Conservation (phyloP, 2,329 filamentous ascomycete genomes). For the Emmonsia crescens region DNA sequence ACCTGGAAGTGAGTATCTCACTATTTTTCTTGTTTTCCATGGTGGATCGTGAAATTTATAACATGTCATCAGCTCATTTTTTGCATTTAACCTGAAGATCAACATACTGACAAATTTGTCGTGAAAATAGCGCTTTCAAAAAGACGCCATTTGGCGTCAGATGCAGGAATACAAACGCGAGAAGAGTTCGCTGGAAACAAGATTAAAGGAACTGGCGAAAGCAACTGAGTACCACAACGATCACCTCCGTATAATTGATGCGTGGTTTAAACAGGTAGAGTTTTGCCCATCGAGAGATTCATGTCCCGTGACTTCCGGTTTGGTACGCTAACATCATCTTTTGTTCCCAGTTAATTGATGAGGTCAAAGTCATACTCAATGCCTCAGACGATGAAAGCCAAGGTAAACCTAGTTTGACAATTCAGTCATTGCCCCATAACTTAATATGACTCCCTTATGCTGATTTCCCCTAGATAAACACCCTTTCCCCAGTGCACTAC, state of each 20-base stretch:
- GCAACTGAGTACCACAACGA: conserved; percentile 77
- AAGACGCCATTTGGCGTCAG: conserved; percentile 92
- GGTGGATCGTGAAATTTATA: background rate
- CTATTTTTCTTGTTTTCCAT: background rate
- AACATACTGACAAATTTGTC: conserved; percentile 14
- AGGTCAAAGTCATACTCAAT: conserved; percentile 35
- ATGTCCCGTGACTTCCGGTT: background rate
- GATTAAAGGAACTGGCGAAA: conserved; percentile 70
- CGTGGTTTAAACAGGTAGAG: conserved; percentile 86
- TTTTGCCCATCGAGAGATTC: background rate
- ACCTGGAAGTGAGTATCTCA: conserved; percentile 57
- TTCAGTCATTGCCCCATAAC: background rate
- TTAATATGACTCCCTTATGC: background rate
- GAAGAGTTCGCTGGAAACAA: conserved; percentile 67
- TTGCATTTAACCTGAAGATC: background rate
- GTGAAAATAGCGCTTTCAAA: conserved; percentile 64
- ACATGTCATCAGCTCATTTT: conserved; percentile 2
- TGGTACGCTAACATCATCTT: conserved; percentile 4
- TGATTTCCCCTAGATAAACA: conserved; percentile 1
- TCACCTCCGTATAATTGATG: conserved; percentile 79
- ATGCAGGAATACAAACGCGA: conserved; percentile 98
- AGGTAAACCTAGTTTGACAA: conserved; percentile 3
- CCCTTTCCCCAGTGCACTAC: conserved; percentile 42
- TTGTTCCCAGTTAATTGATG: conserved; percentile 33
- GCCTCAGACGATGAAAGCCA: conserved; percentile 16